phyloP scores from a whole-genome alignment of 2,329 filamentous ascomycete species.

The Pezicula neosporulosa region DNA sequence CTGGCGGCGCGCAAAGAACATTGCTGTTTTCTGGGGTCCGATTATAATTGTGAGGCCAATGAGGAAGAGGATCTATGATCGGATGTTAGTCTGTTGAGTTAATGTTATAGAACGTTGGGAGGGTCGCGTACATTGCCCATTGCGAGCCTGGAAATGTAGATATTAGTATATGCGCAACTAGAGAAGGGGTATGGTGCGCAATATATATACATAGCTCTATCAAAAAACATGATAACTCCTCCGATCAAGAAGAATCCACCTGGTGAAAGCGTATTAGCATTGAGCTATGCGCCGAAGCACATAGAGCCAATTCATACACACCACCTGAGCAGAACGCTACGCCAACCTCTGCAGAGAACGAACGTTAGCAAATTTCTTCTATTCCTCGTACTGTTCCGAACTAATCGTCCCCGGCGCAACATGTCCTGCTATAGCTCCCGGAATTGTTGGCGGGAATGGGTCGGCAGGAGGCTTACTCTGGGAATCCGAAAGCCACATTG shows the following conservation, averaged over 20 bases:
- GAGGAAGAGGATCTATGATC: slow-evolving; percentile 83
- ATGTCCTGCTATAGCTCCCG: background rate
- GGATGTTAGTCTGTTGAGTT: slow-evolving; percentile 6
- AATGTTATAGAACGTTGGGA: background rate
- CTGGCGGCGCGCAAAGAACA: slow-evolving; percentile 92
- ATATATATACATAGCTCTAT: slow-evolving; percentile 81
- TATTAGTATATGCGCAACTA: background rate
- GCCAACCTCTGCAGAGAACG: slow-evolving; percentile 69
- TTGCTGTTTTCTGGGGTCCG: slow-evolving; percentile 82
- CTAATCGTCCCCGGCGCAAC: slow-evolving; percentile 19
- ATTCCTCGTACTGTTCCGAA: background rate
- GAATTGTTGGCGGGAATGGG: background rate
- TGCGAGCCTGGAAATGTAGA: slow-evolving; percentile 63
- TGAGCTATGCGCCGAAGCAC: slow-evolving; percentile 7
- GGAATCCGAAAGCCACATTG: slow-evolving; percentile 94
- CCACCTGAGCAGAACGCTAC: slow-evolving; percentile 97
- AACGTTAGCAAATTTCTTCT: slow-evolving; percentile 22
- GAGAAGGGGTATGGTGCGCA: slow-evolving; percentile 2
- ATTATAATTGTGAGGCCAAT: slow-evolving; percentile 96
- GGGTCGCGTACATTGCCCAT: slow-evolving; percentile 71
- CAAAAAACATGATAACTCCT: slow-evolving; percentile 96
- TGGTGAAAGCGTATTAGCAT: slow-evolving; percentile 34
- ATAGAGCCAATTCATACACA: slow-evolving; percentile 48
- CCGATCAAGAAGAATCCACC: slow-evolving; percentile 93
- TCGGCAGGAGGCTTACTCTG: slow-evolving; percentile 66